Base-by-base conservation (phyloP, 371 early-diverging fungal genomes). In the Furculomyces boomerangus region DNA sequence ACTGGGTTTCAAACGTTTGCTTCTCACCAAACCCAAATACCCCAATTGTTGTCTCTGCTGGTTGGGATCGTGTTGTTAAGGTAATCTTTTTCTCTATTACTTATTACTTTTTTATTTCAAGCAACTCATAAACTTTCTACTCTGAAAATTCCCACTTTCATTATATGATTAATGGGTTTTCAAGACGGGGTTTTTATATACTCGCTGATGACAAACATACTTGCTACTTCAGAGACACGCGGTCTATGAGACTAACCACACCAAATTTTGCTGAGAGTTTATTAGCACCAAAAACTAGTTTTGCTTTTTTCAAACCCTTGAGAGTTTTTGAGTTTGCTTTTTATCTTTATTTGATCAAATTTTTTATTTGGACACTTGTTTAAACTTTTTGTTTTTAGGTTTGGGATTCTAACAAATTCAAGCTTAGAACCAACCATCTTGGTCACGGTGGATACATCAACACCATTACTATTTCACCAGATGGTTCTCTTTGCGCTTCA, bases 41-140 rank as follows among this genome's bases (percentile, higher is more conserved):
- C 82, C 92, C 94, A 60, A 81, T 93, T 75, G 86, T 97, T 69
- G 92, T 97, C 57, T 92, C 93, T 53, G 79, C 86, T 74, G 94
- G 96, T 68, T 97, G 98, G 98, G 99, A 98, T 79, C 93, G 93
- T 83, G 76, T 92, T 63, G 93, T 98, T 75, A 97, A 97, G 92
- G 90, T 90, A 75, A 54, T 64, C 43, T 40, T 30, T 50, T 29
- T 18, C 53, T 29, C 18, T n/a, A 32, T 57, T 45, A 37, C n/a
- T 26, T n/a, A n/a, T n/a, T n/a, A n/a, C n/a, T n/a, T n/a, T n/a
- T n/a, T n/a, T n/a, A n/a, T n/a, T n/a, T n/a, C n/a, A n/a, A n/a
- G n/a, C n/a, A n/a, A n/a, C n/a, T n/a, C n/a, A n/a, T n/a, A n/a
- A n/a, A n/a, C n/a, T n/a, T n/a, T n/a, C n/a, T n/a, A n/a, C n/a